Evolutionary conservation across 2,329 filamentous ascomycete genomes (phyloP).

Genomic region (Passalora sequoiae): DNA sequence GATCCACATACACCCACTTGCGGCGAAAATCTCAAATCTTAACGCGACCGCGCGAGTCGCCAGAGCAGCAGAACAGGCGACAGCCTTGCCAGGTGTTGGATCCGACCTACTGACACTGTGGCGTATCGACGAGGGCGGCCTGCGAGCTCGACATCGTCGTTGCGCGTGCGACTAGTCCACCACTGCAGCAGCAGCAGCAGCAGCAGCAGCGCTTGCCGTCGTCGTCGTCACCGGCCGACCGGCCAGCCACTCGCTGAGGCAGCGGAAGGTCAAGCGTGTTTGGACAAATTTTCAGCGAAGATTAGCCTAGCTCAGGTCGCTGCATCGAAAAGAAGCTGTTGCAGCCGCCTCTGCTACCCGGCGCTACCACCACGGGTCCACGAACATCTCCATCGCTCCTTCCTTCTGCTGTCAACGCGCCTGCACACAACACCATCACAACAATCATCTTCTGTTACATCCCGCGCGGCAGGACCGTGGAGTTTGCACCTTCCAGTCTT

Average conservation of each 20-base stretch:
- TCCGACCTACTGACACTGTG: neutral
- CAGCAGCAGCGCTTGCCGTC: neutral
- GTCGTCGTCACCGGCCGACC: neutral
- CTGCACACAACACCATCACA: neutral
- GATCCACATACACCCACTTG: slow-evolving; percentile 8
- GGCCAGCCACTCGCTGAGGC: neutral
- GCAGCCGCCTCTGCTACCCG: neutral
- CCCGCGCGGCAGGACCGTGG: neutral
- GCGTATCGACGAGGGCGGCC: neutral
- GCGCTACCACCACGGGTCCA: neutral
- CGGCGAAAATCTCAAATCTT: slow-evolving; percentile 13
- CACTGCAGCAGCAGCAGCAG: neutral
- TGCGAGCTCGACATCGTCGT: neutral
- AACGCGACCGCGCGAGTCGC: slow-evolving; percentile 6
- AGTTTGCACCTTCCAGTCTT: no score
- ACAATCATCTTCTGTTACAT: neutral
- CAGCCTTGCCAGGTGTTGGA: no score
- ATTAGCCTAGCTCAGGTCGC: neutral
- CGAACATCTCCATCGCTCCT: neutral
- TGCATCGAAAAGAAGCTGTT: neutral
- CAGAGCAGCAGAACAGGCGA: no score
- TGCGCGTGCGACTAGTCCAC: neutral
- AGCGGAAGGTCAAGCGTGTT: neutral
- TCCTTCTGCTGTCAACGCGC: neutral
- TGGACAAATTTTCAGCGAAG: neutral